These are phyloP conservation scores for Termitomyces sp. DNA, from an alignment of 768 basidiomycete species.

Conservation along the genomic window DNA sequence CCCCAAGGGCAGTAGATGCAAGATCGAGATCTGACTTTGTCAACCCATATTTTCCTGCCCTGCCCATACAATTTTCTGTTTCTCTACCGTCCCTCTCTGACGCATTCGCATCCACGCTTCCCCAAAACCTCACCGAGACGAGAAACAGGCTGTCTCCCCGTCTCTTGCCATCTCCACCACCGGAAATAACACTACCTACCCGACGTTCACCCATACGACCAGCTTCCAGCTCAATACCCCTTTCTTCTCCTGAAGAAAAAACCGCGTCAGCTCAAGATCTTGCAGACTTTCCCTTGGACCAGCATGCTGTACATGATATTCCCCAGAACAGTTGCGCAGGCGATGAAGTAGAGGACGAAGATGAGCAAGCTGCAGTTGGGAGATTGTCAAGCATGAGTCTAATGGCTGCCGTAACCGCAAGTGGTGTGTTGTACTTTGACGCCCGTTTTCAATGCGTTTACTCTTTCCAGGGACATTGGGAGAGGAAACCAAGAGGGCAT, in stretches of 20 bases:
- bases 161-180: constrained; percentile 10
- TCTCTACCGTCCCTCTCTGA: constrained; percentile 13
- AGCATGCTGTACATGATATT: constrained; percentile 1
- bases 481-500: constrained; percentile 55
- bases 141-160: not conserved
- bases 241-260: constrained; percentile 19
- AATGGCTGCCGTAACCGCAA: constrained; percentile 83
- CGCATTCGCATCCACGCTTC: constrained; percentile 26
- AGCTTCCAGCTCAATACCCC: constrained; percentile 11
- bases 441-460: constrained; percentile 5
- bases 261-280: not conserved
- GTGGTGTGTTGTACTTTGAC: constrained; percentile 51
- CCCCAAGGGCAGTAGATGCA: not conserved
- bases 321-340: constrained; percentile 14
- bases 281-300: not conserved
- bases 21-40: constrained; percentile 22
- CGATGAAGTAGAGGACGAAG: constrained; percentile 35
- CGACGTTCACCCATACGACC: constrained; percentile 3
- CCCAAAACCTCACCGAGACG: not conserved
- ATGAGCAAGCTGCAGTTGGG: constrained; percentile 81
- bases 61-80: constrained; percentile 19
- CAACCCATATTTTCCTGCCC: constrained; percentile 57
- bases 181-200: constrained; percentile 5
- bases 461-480: constrained; percentile 47
- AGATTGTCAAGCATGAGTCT: constrained; percentile 91